phyloP scores from a whole-genome alignment of 805 yeast species.

The Zygoascus tannicola region DNA sequence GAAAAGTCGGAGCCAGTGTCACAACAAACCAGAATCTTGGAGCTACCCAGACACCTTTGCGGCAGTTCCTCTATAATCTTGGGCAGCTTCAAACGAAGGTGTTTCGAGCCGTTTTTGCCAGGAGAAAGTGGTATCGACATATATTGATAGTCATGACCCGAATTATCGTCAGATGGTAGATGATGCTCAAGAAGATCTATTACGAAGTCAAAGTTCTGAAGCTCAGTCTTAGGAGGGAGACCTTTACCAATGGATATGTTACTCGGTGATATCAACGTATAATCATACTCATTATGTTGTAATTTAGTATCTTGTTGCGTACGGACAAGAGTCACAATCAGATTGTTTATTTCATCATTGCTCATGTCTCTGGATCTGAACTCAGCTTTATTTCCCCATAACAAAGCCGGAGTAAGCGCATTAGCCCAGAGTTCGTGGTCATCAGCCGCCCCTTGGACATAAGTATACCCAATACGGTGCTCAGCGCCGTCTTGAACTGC shows the following conservation, averaged over 20 bases:
- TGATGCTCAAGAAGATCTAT: constrained; percentile 19
- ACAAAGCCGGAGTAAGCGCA: constrained; percentile 41
- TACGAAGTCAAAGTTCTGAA: constrained; percentile 7
- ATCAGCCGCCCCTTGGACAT: constrained; percentile 91
- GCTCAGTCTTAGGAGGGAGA: background rate
- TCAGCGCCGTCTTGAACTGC: constrained; percentile 51
- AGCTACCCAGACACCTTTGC: constrained; percentile 5
- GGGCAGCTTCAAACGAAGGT: constrained; percentile 42
- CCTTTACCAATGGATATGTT: constrained; percentile 10
- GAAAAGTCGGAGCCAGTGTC: constrained; percentile 60
- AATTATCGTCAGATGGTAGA: too few species aligned
- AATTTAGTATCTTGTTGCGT: background rate
- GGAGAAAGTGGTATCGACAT: constrained; percentile 17
- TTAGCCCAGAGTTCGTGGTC: constrained; percentile 84
- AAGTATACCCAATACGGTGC: constrained; percentile 40
- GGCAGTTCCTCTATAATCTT: constrained; percentile 29
- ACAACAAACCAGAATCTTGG: constrained; percentile 42
- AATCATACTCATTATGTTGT: background rate
- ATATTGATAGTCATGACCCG: too few species aligned
- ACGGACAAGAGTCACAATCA: constrained; percentile 5
- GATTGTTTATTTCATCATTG: constrained; percentile 12
- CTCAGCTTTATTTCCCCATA: constrained; percentile 40
- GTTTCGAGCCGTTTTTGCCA: constrained; percentile 59
- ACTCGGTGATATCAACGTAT: constrained; percentile 4
- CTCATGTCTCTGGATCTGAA: constrained; percentile 9